Percentiles rank a stretch among this genome's conserved stretches.
Conservation (phyloP, 2,329 filamentous ascomycete genomes). For the Coniochaeta sp. region DNA sequence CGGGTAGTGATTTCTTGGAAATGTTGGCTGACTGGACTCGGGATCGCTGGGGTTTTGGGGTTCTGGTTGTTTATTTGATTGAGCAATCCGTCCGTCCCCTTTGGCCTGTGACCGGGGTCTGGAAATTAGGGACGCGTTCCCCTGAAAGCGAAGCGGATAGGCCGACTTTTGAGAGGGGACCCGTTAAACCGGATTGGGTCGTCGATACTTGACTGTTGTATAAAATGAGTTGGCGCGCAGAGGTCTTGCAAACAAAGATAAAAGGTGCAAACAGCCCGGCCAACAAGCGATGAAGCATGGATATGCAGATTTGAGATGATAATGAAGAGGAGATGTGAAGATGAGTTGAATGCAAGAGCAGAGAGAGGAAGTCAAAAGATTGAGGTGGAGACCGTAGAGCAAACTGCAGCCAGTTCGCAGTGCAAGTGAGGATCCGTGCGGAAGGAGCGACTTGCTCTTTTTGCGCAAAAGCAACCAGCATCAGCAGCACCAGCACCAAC, state of each 20-base stretch:
- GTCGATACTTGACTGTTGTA: background rate
- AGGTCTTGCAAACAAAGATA: background rate
- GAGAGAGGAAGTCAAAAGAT: background rate
- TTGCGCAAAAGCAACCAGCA: background rate
- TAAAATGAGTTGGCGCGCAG: background rate
- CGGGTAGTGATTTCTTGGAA: no score
- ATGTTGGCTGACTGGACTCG: background rate
- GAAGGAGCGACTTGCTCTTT: background rate
- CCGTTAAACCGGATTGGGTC: background rate
- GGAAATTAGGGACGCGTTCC: slow-evolving; percentile 31
- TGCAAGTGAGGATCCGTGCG: background rate
- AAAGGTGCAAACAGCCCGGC: background rate
- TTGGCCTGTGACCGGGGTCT: slow-evolving; percentile 3
- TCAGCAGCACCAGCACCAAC: background rate
- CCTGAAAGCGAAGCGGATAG: slow-evolving; percentile 11
- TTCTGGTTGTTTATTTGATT: slow-evolving; percentile 27
- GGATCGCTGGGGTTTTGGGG: slow-evolving; percentile 7
- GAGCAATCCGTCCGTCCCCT: slow-evolving; percentile 19
- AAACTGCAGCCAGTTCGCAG: no score
- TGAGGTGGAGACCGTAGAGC: background rate
- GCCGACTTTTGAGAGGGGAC: slow-evolving; percentile 3
- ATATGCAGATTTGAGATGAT: background rate
- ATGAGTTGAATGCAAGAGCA: background rate
- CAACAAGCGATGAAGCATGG: background rate
- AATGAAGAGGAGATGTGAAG: no score